phyloP scores from a whole-genome alignment of 139 green algal genomes.

The Micractinium conductrix region DNA sequence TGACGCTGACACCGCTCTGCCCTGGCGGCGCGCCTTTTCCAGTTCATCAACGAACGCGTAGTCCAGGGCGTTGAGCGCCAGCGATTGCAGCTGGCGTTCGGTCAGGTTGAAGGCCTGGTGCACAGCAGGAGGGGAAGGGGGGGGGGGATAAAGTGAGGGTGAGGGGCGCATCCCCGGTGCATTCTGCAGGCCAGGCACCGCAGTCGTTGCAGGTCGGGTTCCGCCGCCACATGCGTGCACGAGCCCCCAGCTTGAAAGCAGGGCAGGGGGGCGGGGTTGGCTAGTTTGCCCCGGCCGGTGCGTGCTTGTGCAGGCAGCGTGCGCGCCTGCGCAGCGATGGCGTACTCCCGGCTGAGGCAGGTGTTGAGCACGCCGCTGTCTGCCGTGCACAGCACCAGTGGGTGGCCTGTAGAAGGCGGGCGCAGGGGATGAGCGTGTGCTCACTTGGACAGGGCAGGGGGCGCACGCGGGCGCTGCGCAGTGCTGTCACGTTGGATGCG shows the following conservation, averaged over 20 bases:
- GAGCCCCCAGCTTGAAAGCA: too few relatives aligned
- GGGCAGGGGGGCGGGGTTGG: too few relatives aligned
- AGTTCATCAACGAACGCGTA: constrained; percentile 35
- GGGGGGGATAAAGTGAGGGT: not conserved
- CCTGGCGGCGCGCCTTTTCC: too few relatives aligned
- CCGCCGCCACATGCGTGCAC: not conserved
- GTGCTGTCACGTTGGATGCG: too few relatives aligned
- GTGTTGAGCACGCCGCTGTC: constrained; percentile 80
- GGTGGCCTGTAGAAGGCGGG: constrained; percentile 56
- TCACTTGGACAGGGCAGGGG: not conserved
- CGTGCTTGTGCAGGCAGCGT: too few relatives aligned
- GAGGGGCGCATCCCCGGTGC: too few relatives aligned
- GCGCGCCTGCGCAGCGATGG: constrained; percentile 51
- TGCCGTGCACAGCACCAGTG: constrained; percentile 86
- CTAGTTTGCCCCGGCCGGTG: too few relatives aligned
- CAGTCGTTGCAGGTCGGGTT: not conserved
- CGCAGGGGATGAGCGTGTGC: not conserved
- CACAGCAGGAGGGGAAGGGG: not conserved
- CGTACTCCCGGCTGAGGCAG: constrained; percentile 59
- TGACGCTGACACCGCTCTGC: too few relatives aligned
- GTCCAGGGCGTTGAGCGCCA: constrained; percentile 1
- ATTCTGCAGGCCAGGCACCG: not conserved
- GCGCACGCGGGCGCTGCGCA: not conserved
- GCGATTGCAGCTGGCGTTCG: constrained; percentile 17
- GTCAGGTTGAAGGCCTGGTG: not conserved